A percentile compares a stretch with the other conserved stretches of the same genome.
These are phyloP conservation scores for Truncatella angustata DNA, from an alignment of 2,329 filamentous ascomycete species.

Conservation along the genomic window DNA sequence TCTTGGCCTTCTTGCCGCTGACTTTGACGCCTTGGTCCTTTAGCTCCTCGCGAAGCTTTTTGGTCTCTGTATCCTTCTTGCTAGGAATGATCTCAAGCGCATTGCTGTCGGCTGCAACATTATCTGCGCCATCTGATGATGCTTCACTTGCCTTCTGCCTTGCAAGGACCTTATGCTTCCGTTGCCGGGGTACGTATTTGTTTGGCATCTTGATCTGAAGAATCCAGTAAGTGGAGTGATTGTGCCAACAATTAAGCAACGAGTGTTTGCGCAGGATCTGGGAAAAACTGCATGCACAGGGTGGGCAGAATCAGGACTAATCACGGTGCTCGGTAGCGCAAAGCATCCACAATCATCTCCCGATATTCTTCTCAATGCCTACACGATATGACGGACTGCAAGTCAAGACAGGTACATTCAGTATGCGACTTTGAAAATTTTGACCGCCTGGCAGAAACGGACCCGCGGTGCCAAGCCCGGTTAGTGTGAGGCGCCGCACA, in stretches of 20 bases:
- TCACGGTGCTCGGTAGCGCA: too few relatives aligned
- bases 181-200: slow-evolving; percentile 61
- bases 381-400: neutral
- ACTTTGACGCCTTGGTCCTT: slow-evolving; percentile 51
- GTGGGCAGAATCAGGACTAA: too few relatives aligned
- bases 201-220: slow-evolving; percentile 43
- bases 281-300: too few relatives aligned
- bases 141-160: slow-evolving; percentile 40
- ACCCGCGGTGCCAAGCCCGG: neutral
- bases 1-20: slow-evolving; percentile 65
- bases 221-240: neutral
- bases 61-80: slow-evolving; percentile 49
- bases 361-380: too few relatives aligned
- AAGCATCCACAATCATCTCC: too few relatives aligned
- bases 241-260: too few relatives aligned
- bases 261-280: too few relatives aligned
- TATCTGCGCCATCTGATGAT: slow-evolving; percentile 32
- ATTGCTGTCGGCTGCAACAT: slow-evolving; percentile 49
- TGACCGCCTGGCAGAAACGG: slow-evolving; percentile 30
- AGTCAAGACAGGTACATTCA: neutral
- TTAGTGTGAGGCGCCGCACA: neutral
- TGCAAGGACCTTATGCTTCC: slow-evolving; percentile 68
- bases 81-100: slow-evolving; percentile 48
- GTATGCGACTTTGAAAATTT: slow-evolving; percentile 24
- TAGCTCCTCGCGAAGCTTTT: slow-evolving; percentile 56